Evolutionary conservation across 140 eudicot species (phyloP), one percentile per base, ranked within the genome.

Genomic region (Artemisia princeps): DNA sequence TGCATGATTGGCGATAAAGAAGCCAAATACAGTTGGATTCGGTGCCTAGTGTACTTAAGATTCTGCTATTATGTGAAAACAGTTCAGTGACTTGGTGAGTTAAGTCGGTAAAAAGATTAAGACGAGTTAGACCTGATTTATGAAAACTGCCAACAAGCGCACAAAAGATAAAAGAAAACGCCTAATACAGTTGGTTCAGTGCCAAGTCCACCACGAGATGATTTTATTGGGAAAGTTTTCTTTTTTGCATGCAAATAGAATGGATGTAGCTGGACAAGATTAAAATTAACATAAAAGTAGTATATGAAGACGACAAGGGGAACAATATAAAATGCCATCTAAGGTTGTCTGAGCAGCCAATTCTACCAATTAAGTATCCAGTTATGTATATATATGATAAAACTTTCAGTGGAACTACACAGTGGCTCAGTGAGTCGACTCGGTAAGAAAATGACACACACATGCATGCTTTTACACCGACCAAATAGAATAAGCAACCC

Each of bases 381-480:
- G 42, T 33, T 33, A 5, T 33, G 42, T 20, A 20, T 20, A 1
- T 33, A 33, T 33, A 33, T 33, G 9, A 33, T 6, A 33, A 33
- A 33, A 28, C 6, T 1, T 6, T 33, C 42, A 33, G 42, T 33
- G 42, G 42, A 33, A 33, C 42, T 33, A 6, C 1, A 19, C n/a
- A 44, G 11, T 54, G 61, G 16, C 67, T 72, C 64, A 22, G 58
- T 46, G 72, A 73, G 67, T 46, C 67, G 20, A 56, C 61, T 65
- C 26, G 12, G 6, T 19, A 61, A 13, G 19, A 46, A 46, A 46
- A 46, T 46, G 14, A 46, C 52, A 46, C 1, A 9, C n/a, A 46
- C 19, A 17, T 17, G 19, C n/a, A 9, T 46, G 52, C 52, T 13
- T 46, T 46, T 46, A 46, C 14, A 0, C 42, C 8, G 42, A 33